Evolutionary conservation across 2,329 filamentous ascomycete species (phyloP).

Genomic region (Aspergillus phoenicis): DNA sequence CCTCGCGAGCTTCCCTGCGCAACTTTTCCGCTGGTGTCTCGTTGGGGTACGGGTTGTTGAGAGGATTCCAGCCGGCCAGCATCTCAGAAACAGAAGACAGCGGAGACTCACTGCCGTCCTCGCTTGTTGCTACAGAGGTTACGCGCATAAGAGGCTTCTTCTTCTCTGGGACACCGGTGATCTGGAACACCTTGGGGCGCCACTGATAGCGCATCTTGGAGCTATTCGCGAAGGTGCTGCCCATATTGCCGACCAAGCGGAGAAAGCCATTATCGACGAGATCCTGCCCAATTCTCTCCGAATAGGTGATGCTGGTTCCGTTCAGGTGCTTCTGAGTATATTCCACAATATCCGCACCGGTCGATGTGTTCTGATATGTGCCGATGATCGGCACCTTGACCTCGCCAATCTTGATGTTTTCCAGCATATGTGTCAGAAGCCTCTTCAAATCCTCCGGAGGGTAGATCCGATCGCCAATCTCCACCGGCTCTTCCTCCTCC

Average conservation of each 20-base stretch:
- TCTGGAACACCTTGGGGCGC: slow-evolving; percentile 86
- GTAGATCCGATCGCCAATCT: slow-evolving; percentile 89
- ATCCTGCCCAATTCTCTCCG: slow-evolving; percentile 93
- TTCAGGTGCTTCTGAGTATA: slow-evolving; percentile 89
- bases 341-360: slow-evolving; percentile 90
- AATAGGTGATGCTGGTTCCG: slow-evolving; percentile 81
- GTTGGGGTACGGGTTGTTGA: slow-evolving; percentile 88
- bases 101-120: slow-evolving; percentile 72
- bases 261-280: slow-evolving; percentile 83
- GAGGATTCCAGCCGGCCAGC: slow-evolving; percentile 86
- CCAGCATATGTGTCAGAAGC: slow-evolving; percentile 81
- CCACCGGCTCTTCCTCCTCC: slow-evolving; percentile 74
- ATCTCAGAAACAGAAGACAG: slow-evolving; percentile 86
- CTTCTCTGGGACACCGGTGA: slow-evolving; percentile 86
- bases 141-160: slow-evolving; percentile 72
- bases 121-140: slow-evolving; percentile 68
- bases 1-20: slow-evolving; percentile 82
- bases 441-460: slow-evolving; percentile 85
- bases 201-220: slow-evolving; percentile 98
- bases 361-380: slow-evolving; percentile 89
- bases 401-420: slow-evolving; percentile 83
- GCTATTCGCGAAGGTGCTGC: slow-evolving; percentile 94
- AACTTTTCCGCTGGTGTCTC: slow-evolving; percentile 87
- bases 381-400: slow-evolving; percentile 94
- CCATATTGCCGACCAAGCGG: slow-evolving; percentile 88